phyloP scores from a whole-genome alignment of 2,329 filamentous ascomycete species.

The Phialocephala subalpina region DNA sequence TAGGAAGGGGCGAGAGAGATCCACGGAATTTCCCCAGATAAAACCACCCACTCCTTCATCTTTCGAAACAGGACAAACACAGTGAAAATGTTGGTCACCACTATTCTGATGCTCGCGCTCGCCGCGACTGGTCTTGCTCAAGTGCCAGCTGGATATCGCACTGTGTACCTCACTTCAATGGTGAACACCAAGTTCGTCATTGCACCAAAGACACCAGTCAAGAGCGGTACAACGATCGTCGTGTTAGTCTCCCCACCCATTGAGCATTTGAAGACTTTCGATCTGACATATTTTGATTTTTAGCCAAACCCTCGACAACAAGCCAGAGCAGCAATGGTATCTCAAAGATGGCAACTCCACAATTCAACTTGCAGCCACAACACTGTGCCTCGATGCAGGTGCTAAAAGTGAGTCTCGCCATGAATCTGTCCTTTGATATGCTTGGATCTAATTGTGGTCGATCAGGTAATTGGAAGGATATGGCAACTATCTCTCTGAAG shows the following conservation, averaged over 20 bases:
- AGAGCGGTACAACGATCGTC: conserved; percentile 23
- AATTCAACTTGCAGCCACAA: conserved; percentile 26
- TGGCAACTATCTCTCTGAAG: conserved; percentile 24
- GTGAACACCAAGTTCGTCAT: conserved; percentile 26
- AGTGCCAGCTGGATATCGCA: conserved; percentile 24
- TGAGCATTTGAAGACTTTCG: too few species aligned
- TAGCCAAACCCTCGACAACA: conserved; percentile 28
- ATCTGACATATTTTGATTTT: background rate
- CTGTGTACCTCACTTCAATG: conserved; percentile 30
- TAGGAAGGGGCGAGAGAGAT: background rate
- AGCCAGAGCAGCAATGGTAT: conserved; percentile 32
- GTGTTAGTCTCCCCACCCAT: conserved; percentile 19
- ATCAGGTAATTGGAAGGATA: conserved; percentile 33
- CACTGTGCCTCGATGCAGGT: conserved; percentile 30
- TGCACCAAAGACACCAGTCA: conserved; percentile 23
- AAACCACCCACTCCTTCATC: background rate
- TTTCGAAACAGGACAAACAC: background rate
- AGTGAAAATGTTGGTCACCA: conserved; percentile 25
- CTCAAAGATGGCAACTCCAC: conserved; percentile 30
- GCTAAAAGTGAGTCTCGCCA: conserved; percentile 23
- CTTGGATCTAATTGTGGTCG: background rate
- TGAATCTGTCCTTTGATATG: background rate
- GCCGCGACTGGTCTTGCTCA: conserved; percentile 19
- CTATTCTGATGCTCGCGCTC: conserved; percentile 24
- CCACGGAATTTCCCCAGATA: background rate